These are phyloP conservation scores for Blastobotrys americana DNA, from an alignment of 805 yeast genomes.

Conservation along the genomic window DNA sequence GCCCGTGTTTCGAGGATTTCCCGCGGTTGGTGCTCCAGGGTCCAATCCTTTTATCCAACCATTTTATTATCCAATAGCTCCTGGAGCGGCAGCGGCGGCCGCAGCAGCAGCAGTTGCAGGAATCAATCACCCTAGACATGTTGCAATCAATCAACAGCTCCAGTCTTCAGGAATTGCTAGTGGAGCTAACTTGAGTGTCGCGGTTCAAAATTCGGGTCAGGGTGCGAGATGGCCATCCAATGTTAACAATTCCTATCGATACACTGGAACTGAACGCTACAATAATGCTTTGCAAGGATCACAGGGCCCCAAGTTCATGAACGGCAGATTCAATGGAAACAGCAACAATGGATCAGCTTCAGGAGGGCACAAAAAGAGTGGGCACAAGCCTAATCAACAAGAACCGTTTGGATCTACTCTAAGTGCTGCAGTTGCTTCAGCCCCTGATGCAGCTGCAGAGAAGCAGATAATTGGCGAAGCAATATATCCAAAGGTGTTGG, in stretches of 20 bases:
- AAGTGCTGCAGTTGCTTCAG: constrained; percentile 33
- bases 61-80: constrained; percentile 6
- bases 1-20: constrained; percentile 1
- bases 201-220: neutral
- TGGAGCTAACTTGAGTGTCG: neutral
- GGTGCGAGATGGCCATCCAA: neutral
- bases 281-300: neutral
- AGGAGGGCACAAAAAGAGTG: constrained; percentile 12
- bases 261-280: neutral
- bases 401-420: constrained; percentile 33
- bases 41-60: neutral
- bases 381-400: constrained; percentile 10
- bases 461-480: constrained; percentile 67
- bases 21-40: constrained; percentile 1
- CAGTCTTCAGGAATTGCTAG: neutral
- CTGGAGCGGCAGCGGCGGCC: constrained; percentile 3
- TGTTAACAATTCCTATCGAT: neutral
- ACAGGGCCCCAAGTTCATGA: constrained; percentile 1
- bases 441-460: constrained; percentile 37
- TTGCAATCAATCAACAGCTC: neutral
- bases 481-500: constrained; percentile 75
- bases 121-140: neutral
- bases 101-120: neutral
- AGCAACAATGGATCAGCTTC: too few relatives aligned
- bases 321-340: constrained; percentile 4